Evolutionary conservation across 352 stramenopile genomes (phyloP), one percentile per base, ranked within the genome.

Genomic region (Globisporangium parvum): DNA sequence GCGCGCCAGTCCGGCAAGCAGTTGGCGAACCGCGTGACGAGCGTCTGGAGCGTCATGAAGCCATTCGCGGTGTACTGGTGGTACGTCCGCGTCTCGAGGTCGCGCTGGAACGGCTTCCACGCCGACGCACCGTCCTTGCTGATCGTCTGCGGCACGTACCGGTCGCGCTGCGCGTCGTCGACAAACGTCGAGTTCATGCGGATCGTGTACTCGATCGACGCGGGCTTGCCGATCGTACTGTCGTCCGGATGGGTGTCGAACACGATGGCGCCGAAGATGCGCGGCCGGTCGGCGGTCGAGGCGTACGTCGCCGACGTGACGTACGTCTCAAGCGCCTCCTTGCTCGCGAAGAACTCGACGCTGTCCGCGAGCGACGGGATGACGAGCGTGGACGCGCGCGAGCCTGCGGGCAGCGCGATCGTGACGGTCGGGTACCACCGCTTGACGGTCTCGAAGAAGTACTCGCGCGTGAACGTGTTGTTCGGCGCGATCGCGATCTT

Each of bases 41-140:
- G 44, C 26, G 77, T 90, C 49, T 90, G 80, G 24, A 90, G 53
- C 1, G 77, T 87, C 71, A 88, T 82, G 62, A 90, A 90, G 15
- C 77, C 77, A 0, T 47, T 51, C 6, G 55, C 47, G 2, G 69
- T 55, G 51, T 90, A 90, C 1, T 56, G 48, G 18, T 63, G 62
- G 54, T 77, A 77, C 31, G 71, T 67, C 4, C 50, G 63, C 44
- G 65, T 73, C 6, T 78, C 58, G 44, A 87, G 67, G 0, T 56
- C 72, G 28, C 67, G 62, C 51, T 75, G 66, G 52, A 88, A 82
- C 10, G 71, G 71, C 10, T 64, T 60, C 44, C 87, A 69, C 24
- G 75, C 81, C 3, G 73, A 40, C 11, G 74, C 70, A 33, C 26
- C 26, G 5, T 28, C 26, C 26, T 54, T 14, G 18, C 75, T 65